Base-by-base conservation (phyloP, 2,329 filamentous ascomycete species). In the Neurospora crassa region DNA sequence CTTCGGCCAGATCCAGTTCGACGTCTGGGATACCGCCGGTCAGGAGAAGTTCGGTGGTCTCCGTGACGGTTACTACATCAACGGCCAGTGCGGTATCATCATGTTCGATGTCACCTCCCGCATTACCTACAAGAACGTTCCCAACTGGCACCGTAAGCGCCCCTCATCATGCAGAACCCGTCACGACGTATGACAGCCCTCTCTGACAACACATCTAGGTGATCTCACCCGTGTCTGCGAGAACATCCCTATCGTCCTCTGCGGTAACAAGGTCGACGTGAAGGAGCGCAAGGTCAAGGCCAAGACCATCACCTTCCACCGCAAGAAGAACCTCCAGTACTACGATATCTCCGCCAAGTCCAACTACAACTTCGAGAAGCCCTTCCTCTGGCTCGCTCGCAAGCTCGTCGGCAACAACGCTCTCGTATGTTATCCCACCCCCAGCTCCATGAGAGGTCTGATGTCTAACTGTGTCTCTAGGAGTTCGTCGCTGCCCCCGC, bases 211-310 rank as follows among this genome's bases (percentile, higher is more conserved):
- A 29, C 7, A 42, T 24, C 40, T 69, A 97, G 94, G 94, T 87
- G 96, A 99, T 81, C 90, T 99, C 79, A 94, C 97, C 85, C 96
- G 95, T 85, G 95, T 99, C 80, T 98, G 95, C 87, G 95, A 99
- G 89, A 97, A 96, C 88, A 96, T 99, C 80, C 95, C 95, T 78
- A 98, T 99, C 80, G 96, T 98, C 79, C 92, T 99, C 76, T 94
- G 91, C 84, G 95, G 95, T 81, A 99, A 99, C 92, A 99, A 99
- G 90, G 95, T 99, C 83, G 95, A 99, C 81, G 96, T 99, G 76
- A 99, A 99, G 92, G 96, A 99, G 90, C 93, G 96, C 84, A 99
- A 99, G 88, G 96, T 99, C 82, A 99, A 99, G 91, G 96, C 96
- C 82, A 99, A 99, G 93, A 96, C 95, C 82, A 99, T 99, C 85